These are phyloP conservation scores for Trametes versicolor DNA, from an alignment of 1,284 basidiomycete genomes.

Conservation along the genomic window DNA sequence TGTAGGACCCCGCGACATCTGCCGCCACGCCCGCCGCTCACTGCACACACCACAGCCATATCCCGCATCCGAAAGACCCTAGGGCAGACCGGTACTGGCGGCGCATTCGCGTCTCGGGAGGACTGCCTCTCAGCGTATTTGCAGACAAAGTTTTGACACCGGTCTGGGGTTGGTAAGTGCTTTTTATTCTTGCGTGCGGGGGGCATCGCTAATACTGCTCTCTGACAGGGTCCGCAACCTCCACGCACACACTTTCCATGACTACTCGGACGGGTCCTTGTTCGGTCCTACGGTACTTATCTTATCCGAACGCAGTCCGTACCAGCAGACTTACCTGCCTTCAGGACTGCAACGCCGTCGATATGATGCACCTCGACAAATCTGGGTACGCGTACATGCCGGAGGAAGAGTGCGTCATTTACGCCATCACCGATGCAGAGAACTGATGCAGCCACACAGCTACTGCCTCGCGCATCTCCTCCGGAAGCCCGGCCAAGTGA, in stretches of 20 bases:
- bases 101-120: background rate
- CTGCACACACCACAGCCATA: background rate
- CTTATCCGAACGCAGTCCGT: background rate
- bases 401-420: background rate
- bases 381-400: background rate
- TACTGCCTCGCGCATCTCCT: background rate
- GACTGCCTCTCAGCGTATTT: background rate
- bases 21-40: background rate
- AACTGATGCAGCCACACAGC: background rate
- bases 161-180: background rate
- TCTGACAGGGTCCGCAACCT: conserved; percentile 1
- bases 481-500: background rate
- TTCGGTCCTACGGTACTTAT: conserved; percentile 1
- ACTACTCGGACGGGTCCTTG: background rate
- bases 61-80: background rate
- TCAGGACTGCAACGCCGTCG: background rate
- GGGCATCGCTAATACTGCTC: background rate
- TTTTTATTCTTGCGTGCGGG: background rate
- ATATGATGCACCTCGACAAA: conserved; percentile 6
- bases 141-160: conserved; percentile 2
- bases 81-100: background rate
- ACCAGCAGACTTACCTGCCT: background rate
- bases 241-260: background rate
- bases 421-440: background rate
- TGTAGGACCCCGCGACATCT: background rate